Base-by-base conservation (phyloP, 163 green algal species). In the Scenedesmus sp. region DNA sequence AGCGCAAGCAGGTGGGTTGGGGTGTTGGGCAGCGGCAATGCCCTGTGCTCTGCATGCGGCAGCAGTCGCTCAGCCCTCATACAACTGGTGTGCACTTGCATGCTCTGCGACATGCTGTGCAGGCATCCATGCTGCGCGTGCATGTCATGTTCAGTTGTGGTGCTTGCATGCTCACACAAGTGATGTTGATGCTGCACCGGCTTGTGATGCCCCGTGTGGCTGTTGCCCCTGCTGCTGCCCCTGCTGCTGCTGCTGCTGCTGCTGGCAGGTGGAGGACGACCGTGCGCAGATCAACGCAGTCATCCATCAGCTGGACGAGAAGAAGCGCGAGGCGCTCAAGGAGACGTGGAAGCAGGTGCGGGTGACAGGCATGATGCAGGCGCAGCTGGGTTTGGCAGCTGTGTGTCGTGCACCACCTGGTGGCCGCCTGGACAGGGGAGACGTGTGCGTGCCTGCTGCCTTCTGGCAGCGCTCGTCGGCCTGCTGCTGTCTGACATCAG, bases 301-400 rank as follows among this genome's bases (percentile, higher is more conserved):
- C 26, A 99, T 99, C 82, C 92, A 93, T 13, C 95, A 99, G 94
- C 95, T 99, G 88, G 98, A 99, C 87, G 95, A 99, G 85, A 99
- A 99, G 96, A 99, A 99, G 94, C 93, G 94, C 16, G 93, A 96
- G 84, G 96, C 96, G 15, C 94, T 99, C 89, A 87, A 97, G 81
- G 92, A 95, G 73, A 99, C 98, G 15, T 99, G 98, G 98, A 79
- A 93, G 44, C 98, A 99, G 94, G 97, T 99, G 56, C 30, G 89
- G 35, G 5, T 44, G 65, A 78, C 65, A 78, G 26, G 65, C 65
- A n/a, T 24, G n/a, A n/a, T 80, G 15, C 68, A 80, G 12, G 51
- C 7, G 46, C 46, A 56, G 7, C 46, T 18, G 46, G 10, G 7
- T 10, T 56, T 7, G 46, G 46, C 10, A 56, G 46, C 46, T 56